Evolutionary conservation across 2,329 filamentous ascomycete species (phyloP).

Genomic region (Aspergillus luchuensis): DNA sequence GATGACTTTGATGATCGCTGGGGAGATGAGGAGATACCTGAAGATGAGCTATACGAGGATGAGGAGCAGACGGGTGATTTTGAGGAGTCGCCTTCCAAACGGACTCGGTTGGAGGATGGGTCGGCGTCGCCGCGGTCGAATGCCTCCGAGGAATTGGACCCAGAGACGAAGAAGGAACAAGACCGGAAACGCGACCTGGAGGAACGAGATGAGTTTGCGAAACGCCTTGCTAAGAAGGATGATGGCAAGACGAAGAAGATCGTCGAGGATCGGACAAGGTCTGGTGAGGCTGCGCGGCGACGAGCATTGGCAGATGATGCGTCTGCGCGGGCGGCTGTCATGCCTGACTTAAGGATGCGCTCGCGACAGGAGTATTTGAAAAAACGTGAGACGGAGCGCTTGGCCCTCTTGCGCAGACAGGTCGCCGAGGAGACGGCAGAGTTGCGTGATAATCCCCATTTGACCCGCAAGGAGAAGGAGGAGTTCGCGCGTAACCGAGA

Average conservation of each 20-base stretch:
- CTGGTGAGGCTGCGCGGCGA: slow-evolving; percentile 62
- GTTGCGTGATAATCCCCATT: slow-evolving; percentile 69
- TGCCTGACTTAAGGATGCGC: slow-evolving; percentile 77
- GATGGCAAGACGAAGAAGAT: slow-evolving; percentile 69
- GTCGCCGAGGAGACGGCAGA: slow-evolving; percentile 87
- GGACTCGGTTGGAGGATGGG: slow-evolving; percentile 66
- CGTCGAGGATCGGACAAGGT: slow-evolving; percentile 61
- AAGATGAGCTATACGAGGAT: slow-evolving; percentile 48
- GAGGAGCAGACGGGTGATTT: slow-evolving; percentile 60
- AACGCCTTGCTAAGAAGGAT: slow-evolving; percentile 71
- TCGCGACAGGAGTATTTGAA: slow-evolving; percentile 91
- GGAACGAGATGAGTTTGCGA: slow-evolving; percentile 79
- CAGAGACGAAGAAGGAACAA: slow-evolving; percentile 60
- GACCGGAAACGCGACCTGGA: slow-evolving; percentile 67
- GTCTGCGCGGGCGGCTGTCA: slow-evolving; percentile 67
- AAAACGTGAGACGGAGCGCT: slow-evolving; percentile 83
- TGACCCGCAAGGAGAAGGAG: slow-evolving; percentile 78
- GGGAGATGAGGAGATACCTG: slow-evolving; percentile 69
- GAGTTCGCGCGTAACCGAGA: slow-evolving; percentile 90
- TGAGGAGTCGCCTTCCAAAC: slow-evolving; percentile 69
- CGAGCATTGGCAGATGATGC: slow-evolving; percentile 68
- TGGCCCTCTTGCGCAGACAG: slow-evolving; percentile 85
- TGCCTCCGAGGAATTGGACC: slow-evolving; percentile 57
- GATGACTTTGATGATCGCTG: slow-evolving; percentile 74
- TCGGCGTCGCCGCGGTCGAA: slow-evolving; percentile 34